These are phyloP conservation scores for Pneumocystis canis DNA, from an alignment of 1,139 yeast genomes.

Conservation along the genomic window DNA sequence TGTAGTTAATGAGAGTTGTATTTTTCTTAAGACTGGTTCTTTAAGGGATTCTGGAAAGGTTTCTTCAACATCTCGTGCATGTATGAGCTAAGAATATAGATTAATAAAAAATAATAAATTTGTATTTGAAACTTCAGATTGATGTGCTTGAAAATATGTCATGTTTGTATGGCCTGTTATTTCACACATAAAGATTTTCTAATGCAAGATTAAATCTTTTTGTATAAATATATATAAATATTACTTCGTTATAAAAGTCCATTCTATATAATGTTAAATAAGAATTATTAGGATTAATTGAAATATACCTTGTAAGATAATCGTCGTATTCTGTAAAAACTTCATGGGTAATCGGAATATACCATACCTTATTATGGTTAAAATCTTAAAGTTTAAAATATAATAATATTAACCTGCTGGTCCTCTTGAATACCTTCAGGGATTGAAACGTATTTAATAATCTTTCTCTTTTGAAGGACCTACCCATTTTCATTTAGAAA, in stretches of 20 bases:
- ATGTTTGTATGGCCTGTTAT: conserved; percentile 86
- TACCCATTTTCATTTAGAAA: neutral
- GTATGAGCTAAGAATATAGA: conserved; percentile 4
- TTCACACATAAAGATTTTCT: conserved; percentile 66
- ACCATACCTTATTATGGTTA: conserved; percentile 6
- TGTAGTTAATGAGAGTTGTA: conserved; percentile 72
- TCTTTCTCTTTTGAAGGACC: conserved; percentile 17
- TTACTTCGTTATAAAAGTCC: conserved; percentile 23
- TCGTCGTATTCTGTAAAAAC: conserved; percentile 2
- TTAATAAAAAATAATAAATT: neutral
- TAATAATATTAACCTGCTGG: neutral
- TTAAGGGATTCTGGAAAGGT: conserved; percentile 82
- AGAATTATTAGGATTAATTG: conserved; percentile 24
- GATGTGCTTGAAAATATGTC: conserved; percentile 76
- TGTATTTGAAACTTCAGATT: conserved; percentile 40
- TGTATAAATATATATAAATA: conserved; percentile 23
- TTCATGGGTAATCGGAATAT: conserved; percentile 7
- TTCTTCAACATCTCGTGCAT: conserved; percentile 43
- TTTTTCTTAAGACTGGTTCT: conserved; percentile 72
- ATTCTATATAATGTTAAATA: conserved; percentile 89
- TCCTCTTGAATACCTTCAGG: neutral
- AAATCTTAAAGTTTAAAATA: no score
- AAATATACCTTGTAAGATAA: neutral
- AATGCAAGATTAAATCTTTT: conserved; percentile 30
- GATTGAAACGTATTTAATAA: conserved; percentile 9